phyloP scores from a whole-genome alignment of 495 filamentous ascomycete species.

The Lasiosphaeria ovina region DNA sequence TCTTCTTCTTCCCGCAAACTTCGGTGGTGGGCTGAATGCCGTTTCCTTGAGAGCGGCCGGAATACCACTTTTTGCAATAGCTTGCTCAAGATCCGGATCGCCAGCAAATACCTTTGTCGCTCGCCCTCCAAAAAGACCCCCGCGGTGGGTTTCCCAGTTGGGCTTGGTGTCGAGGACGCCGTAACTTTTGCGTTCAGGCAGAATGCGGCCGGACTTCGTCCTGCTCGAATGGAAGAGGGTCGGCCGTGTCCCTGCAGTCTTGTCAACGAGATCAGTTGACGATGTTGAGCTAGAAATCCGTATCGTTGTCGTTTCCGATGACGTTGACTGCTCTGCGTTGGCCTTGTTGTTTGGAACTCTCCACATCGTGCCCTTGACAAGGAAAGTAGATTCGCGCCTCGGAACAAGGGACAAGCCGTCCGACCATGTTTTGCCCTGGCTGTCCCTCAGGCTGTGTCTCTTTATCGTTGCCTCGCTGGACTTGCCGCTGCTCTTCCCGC shows the following conservation, averaged over 20 bases:
- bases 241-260: constrained; percentile 2
- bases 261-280: constrained; percentile 9
- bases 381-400: constrained; percentile 9
- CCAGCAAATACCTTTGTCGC: background rate
- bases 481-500: constrained; percentile 1
- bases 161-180: constrained; percentile 12
- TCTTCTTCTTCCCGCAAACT: background rate
- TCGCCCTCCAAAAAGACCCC: background rate
- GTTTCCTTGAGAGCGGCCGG: no score
- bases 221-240: constrained; percentile 12
- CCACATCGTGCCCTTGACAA: constrained; percentile 5
- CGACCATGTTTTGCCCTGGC: background rate
- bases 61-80: background rate
- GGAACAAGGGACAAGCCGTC: constrained; percentile 13
- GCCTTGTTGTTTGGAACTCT: constrained; percentile 10
- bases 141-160: constrained; percentile 9
- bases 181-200: constrained; percentile 21
- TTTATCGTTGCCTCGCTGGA: background rate
- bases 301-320: background rate
- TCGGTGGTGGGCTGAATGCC: no score
- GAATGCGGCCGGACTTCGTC: constrained; percentile 13
- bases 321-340: background rate
- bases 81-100: background rate
- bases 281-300: background rate
- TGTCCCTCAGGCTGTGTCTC: background rate